Evolutionary conservation across 495 filamentous ascomycete species (phyloP).

Genomic region (Aspergillus kassunensis): DNA sequence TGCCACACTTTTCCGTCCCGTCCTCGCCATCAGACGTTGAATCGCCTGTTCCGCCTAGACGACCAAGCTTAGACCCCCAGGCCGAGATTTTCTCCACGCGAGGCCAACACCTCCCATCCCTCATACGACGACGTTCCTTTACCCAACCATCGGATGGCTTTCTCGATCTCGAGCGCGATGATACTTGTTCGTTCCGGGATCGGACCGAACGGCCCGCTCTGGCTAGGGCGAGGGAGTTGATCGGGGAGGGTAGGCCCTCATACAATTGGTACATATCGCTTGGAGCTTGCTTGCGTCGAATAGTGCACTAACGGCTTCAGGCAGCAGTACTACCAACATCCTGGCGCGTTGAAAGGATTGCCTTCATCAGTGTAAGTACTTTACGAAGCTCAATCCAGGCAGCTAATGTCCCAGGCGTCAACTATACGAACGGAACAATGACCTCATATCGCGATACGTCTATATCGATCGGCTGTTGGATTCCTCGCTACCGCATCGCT

Average conservation of each 20-base stretch:
- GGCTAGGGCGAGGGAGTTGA: conserved; percentile 22
- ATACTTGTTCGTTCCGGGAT: conserved; percentile 17
- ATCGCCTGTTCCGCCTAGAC: conserved; percentile 21
- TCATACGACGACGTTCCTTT: conserved; percentile 28
- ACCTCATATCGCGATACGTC: conserved; percentile 77
- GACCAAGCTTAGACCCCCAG: conserved; percentile 31
- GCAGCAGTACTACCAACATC: conserved; percentile 32
- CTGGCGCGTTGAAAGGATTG: conserved; percentile 26
- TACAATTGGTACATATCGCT: conserved; percentile 40
- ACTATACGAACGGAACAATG: conserved; percentile 84
- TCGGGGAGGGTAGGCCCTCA: conserved; percentile 32
- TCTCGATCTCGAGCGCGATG: conserved; percentile 16
- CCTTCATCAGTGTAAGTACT: conserved; percentile 28
- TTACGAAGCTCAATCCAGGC: no score
- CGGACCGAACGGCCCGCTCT: conserved; percentile 11
- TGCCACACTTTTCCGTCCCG: conserved; percentile 6
- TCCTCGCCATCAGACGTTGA: conserved; percentile 20
- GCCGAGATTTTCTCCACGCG: conserved; percentile 36
- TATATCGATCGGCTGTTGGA: conserved; percentile 91
- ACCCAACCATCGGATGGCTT: conserved; percentile 20
- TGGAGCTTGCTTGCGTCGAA: no score
- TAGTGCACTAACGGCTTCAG: conserved; percentile 11
- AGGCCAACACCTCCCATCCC: conserved; percentile 28
- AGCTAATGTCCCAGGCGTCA: conserved; percentile 41
- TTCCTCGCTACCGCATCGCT: conserved; percentile 77